Percentiles rank a stretch among this genome's conserved stretches.
Evolutionary conservation across 257 asterid genomes (phyloP).

Genomic region (Solanum etuberosum): DNA sequence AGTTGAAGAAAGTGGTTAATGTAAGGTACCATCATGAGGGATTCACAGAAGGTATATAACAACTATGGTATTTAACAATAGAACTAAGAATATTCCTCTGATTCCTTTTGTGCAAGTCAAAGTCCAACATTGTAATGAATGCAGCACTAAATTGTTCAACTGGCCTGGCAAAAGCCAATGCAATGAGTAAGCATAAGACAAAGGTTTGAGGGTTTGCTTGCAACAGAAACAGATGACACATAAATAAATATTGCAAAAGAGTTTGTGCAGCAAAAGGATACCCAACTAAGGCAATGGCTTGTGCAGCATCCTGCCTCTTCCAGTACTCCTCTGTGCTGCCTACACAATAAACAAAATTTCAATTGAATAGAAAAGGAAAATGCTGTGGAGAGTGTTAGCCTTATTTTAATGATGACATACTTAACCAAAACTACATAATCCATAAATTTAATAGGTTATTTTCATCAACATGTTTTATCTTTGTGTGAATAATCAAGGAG

Average conservation of each 20-base stretch:
- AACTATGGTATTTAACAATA: background rate
- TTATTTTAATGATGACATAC: background rate
- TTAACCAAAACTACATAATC: background rate
- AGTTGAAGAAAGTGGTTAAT: background rate
- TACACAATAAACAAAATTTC: background rate
- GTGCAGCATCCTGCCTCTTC: slow-evolving; percentile 38
- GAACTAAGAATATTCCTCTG: background rate
- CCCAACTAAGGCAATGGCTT: slow-evolving; percentile 30
- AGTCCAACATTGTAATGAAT: background rate
- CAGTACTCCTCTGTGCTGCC: slow-evolving; percentile 36
- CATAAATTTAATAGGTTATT: background rate
- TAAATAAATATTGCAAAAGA: background rate
- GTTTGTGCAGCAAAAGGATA: slow-evolving; percentile 2
- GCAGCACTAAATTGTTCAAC: background rate
- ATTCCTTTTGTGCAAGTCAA: background rate
- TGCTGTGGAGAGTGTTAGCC: background rate
- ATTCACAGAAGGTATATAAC: background rate
- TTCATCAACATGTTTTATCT: background rate
- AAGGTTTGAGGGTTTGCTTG: background rate
- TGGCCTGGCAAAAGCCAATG: background rate
- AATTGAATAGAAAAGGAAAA: background rate
- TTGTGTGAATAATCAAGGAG: background rate
- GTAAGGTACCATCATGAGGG: background rate
- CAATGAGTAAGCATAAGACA: background rate
- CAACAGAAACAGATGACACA: background rate